Evolutionary conservation across 2,329 filamentous ascomycete genomes (phyloP), one percentile per base, ranked within the genome.

Genomic region (Ophiostoma novo-ulmi): DNA sequence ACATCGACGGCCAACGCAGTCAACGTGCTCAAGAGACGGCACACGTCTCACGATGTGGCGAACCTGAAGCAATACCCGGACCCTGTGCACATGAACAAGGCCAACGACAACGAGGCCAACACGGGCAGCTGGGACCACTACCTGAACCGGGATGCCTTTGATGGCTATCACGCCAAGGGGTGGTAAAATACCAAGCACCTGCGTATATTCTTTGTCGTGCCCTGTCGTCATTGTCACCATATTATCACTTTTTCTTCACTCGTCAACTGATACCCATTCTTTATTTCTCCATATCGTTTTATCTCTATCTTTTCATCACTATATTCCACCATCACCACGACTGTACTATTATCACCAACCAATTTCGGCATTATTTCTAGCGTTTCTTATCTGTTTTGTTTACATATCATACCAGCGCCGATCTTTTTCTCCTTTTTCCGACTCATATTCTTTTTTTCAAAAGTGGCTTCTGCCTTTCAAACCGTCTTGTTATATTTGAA

Each of bases 1-100:
- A 93, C 92, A 72, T 91, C 91, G 44, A 94, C 93, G 8, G 92
- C 90, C 76, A 94, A 94, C 74, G 93, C 94, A 0, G 92, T 94
- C 70, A 63, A 63, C 5, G 58, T 67, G n/a, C 85, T 97, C 71
- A 96, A 97, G 84, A 88, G 94, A 73, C 86, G 93, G 72, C 93
- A 97, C 78, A 97, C 94, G 8, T 92, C 94, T 2, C 91, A 94
- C 74, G 94, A 97, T 77, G 89, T 97, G 73, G 91, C 92, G 73
- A 96, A 96, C 79, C 85, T 98, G 63, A 91, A 90, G 81, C 88
- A 95, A 79, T 92, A 91, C 76, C 91, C 92, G 5, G 89, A 91
- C 75, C 85, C 85, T 77, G 80, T 83, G 2, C 87, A 83, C 79
- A 87, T 86, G 80, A 84, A 85, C 80, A 83, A 55, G 20, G 35